A percentile compares a stretch with the other conserved stretches of the same genome.
Conservation (phyloP, 768 basidiomycete genomes). For the Amanita pseudoporphyria region DNA sequence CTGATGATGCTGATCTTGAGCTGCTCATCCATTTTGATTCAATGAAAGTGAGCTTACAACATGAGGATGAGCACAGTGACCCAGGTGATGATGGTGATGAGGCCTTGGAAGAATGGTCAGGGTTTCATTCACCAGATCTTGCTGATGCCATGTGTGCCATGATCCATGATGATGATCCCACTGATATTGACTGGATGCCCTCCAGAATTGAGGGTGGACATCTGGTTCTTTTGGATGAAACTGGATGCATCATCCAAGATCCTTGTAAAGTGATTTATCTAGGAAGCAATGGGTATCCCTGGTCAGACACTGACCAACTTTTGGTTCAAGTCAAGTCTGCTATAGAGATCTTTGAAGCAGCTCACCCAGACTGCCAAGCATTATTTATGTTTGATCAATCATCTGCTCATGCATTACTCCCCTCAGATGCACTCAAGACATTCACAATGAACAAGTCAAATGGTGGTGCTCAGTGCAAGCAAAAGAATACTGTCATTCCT, state of each 20-base stretch:
- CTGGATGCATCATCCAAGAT: conserved; percentile 17
- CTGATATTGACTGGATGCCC: too few species aligned
- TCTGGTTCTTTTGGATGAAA: too few species aligned
- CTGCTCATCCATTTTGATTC: too few species aligned
- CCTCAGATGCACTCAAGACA: conserved; percentile 28
- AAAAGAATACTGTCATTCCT: conserved; percentile 29
- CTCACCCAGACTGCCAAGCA: conserved; percentile 20
- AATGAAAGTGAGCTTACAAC: too few species aligned
- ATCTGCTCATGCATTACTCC: conserved; percentile 28
- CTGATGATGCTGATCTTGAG: too few species aligned
- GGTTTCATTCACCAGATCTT: too few species aligned
- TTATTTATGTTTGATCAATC: conserved; percentile 34
- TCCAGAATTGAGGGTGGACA: too few species aligned
- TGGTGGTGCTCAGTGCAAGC: conserved; percentile 32
- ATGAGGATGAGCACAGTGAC: too few species aligned
- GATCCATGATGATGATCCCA: too few species aligned
- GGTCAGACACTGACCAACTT: conserved; percentile 27
- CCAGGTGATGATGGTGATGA: too few species aligned
- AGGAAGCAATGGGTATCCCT: conserved; percentile 12
- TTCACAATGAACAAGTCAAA: conserved; percentile 33
- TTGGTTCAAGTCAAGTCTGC: conserved; percentile 21
- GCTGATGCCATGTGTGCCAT: too few species aligned
- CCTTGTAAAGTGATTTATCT: conserved; percentile 18
- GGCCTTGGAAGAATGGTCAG: too few species aligned
- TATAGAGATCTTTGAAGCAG: conserved; percentile 26